phyloP scores from a whole-genome alignment of 192 early-diverging fungal species.

The Rhizophagus clarus region DNA sequence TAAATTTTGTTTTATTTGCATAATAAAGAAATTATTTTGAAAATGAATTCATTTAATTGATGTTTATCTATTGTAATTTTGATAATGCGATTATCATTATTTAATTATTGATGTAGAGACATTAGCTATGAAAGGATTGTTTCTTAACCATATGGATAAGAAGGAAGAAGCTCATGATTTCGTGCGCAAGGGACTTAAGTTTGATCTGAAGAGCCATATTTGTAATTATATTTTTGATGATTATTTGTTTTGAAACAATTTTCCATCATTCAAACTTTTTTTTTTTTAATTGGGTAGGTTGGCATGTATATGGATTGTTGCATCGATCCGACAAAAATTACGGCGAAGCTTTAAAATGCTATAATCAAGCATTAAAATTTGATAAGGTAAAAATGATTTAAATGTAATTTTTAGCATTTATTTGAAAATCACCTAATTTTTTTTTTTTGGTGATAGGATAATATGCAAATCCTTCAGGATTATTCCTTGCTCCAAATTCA shows the following conservation, averaged over 20 bases:
- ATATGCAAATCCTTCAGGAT: conserved; percentile 92
- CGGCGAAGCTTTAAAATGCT: conserved; percentile 90
- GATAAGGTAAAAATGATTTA: conserved; percentile 62
- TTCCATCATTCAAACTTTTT: neutral
- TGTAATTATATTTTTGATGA: conserved; percentile 55
- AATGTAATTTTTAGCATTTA: neutral
- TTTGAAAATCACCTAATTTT: neutral
- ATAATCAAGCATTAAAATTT: conserved; percentile 80
- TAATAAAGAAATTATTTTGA: neutral
- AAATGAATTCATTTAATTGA: neutral
- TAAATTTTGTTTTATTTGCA: neutral
- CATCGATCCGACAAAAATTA: conserved; percentile 92
- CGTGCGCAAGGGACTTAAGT: conserved; percentile 83
- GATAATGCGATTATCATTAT: neutral
- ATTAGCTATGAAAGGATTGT: conserved; percentile 92
- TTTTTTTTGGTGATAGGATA: conserved; percentile 60
- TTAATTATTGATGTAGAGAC: conserved; percentile 64
- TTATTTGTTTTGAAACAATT: too few relatives aligned
- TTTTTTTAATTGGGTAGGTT: conserved; percentile 53
- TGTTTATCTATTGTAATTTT: neutral
- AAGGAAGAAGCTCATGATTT: conserved; percentile 88
- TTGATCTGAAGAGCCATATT: conserved; percentile 79
- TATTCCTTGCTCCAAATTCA: conserved; percentile 85
- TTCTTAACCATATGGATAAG: conserved; percentile 85
- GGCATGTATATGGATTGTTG: conserved; percentile 96